Evolutionary conservation across 1,284 basidiomycete genomes (phyloP).

Genomic region (Ganoderma multipileum): DNA sequence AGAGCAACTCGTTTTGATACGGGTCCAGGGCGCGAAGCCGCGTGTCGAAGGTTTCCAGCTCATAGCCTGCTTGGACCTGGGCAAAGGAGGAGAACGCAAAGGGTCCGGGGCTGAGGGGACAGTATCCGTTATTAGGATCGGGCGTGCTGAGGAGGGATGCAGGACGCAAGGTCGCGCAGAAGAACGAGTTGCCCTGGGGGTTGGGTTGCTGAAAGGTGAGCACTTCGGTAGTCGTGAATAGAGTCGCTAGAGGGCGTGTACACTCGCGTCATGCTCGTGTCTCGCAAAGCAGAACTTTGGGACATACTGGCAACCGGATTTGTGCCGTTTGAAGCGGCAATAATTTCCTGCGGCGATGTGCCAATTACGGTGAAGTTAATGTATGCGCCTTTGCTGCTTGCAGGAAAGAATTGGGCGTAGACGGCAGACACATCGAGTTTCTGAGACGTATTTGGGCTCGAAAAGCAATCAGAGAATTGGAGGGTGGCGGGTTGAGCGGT

Average conservation of each 20-base stretch:
- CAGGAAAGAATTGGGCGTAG: constrained; percentile 74
- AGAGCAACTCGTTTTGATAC: constrained; percentile 79
- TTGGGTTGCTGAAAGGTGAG: constrained; percentile 79
- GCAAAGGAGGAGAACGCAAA: constrained; percentile 85
- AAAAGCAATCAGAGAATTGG: constrained; percentile 61
- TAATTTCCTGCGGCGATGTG: constrained; percentile 59
- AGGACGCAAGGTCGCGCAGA: constrained; percentile 80
- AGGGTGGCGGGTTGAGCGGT: constrained; percentile 42
- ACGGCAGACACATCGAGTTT: constrained; percentile 75
- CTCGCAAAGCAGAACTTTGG: constrained; percentile 9
- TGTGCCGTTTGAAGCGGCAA: constrained; percentile 64
- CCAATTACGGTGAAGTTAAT: constrained; percentile 76
- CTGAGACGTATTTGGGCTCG: constrained; percentile 51
- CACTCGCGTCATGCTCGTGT: not conserved
- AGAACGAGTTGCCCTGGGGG: constrained; percentile 73
- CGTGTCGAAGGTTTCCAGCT: constrained; percentile 85
- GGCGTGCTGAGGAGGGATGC: constrained; percentile 67
- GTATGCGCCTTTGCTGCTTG: constrained; percentile 49
- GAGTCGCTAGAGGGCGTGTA: constrained; percentile 62
- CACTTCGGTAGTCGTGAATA: constrained; percentile 83
- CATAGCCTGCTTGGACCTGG: constrained; percentile 73
- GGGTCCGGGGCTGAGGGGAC: constrained; percentile 76
- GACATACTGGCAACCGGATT: constrained; percentile 63
- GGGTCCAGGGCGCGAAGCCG: constrained; percentile 90
- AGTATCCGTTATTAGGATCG: constrained; percentile 55